Conservation (phyloP, 306 rosid species). For the Acacia confusa region DNA sequence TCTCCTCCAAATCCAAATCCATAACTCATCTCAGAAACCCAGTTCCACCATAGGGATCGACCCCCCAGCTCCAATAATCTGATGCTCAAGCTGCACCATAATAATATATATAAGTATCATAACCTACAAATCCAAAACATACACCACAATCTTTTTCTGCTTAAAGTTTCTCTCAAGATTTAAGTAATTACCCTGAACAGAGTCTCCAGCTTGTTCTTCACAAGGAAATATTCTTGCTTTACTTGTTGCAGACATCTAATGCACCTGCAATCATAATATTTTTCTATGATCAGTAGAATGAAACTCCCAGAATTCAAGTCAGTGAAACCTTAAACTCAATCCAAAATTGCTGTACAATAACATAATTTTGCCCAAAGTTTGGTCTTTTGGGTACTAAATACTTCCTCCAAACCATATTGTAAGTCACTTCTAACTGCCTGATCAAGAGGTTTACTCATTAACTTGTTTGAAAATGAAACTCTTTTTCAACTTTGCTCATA, state of each 20-base stretch:
- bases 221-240: constrained; percentile 72
- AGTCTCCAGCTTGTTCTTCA: constrained; percentile 84
- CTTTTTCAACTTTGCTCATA: no score
- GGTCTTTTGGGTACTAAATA: not conserved
- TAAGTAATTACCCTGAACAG: constrained; percentile 51
- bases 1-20: constrained; percentile 44
- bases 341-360: not conserved
- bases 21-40: constrained; percentile 38
- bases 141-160: not conserved
- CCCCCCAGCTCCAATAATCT: constrained; percentile 91
- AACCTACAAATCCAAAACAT: not conserved
- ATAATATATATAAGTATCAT: not conserved
- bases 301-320: not conserved
- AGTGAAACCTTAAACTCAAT: not conserved
- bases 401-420: no score
- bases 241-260: constrained; percentile 82
- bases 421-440: no score
- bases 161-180: not conserved
- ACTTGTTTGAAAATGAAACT: no score
- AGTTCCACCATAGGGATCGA: constrained; percentile 67
- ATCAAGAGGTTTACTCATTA: no score
- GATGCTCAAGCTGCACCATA: constrained; percentile 81
- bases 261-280: constrained; percentile 48
- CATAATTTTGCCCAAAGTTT: not conserved
- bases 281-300: not conserved